Percentiles rank a stretch among this genome's conserved stretches.
These are phyloP conservation scores for Botryobasidium botryosum DNA, from an alignment of 768 basidiomycete species.

Conservation along the genomic window DNA sequence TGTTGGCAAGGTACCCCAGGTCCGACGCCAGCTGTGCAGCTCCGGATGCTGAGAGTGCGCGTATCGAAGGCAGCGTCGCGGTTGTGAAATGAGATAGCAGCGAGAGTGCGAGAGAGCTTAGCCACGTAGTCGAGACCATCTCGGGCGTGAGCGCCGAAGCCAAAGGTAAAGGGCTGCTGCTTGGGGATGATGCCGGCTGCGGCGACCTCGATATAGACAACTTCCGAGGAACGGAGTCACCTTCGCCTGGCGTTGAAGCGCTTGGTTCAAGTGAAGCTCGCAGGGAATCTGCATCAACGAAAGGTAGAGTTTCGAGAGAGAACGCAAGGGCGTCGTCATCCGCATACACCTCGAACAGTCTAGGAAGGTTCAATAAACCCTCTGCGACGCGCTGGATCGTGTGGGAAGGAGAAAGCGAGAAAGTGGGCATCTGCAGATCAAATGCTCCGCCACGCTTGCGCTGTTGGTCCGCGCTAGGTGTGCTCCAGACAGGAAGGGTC, in stretches of 20 bases:
- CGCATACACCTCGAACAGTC: conserved; percentile 87
- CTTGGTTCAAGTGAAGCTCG: conserved; percentile 4
- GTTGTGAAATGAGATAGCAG: conserved; percentile 58
- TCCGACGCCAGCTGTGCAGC: conserved; percentile 76
- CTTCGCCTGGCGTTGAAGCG: not conserved
- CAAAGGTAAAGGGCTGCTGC: not conserved
- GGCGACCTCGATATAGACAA: not conserved
- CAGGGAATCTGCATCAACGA: conserved; percentile 35
- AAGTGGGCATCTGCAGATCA: conserved; percentile 61
- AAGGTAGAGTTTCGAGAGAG: conserved; percentile 67
- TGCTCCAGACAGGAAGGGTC: conserved; percentile 46
- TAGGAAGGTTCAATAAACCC: conserved; percentile 82
- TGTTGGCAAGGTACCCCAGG: conserved; percentile 77
- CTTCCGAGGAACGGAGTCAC: not conserved
- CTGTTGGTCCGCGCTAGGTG: conserved; percentile 25
- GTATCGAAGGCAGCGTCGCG: conserved; percentile 54
- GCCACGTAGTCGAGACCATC: conserved; percentile 77
- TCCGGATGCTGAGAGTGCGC: conserved; percentile 42
- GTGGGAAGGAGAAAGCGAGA: conserved; percentile 84
- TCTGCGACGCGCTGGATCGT: conserved; percentile 80
- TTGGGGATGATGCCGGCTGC: conserved; percentile 3
- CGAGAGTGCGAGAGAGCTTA: conserved; percentile 72
- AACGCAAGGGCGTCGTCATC: conserved; percentile 83
- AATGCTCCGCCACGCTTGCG: conserved; percentile 26
- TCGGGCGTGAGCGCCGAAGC: conserved; percentile 41